phyloP scores from a whole-genome alignment of 441 rosid genomes.

The Hura crepitans region DNA sequence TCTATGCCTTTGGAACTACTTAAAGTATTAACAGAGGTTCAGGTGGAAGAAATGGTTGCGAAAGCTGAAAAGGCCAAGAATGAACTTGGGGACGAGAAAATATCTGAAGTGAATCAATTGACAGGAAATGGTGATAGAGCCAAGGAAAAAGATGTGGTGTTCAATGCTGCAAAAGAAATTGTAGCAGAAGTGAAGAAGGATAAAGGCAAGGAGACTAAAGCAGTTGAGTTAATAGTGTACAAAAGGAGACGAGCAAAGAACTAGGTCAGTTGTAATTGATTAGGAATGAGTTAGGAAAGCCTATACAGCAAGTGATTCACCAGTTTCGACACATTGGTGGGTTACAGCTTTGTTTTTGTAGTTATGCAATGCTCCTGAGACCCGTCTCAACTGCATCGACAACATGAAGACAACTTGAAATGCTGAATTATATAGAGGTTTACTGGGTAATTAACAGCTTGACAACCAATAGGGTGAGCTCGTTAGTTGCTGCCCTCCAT shows the following conservation, averaged over 20 bases:
- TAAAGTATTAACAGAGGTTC: constrained; percentile 32
- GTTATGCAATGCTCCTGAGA: constrained; percentile 10
- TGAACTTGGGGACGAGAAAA: constrained; percentile 5
- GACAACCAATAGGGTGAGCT: constrained; percentile 11
- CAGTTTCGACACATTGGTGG: constrained; percentile 10
- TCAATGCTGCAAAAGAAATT: constrained; percentile 8
- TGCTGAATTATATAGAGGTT: constrained; percentile 3
- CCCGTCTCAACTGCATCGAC: constrained; percentile 11
- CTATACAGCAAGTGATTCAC: constrained; percentile 16
- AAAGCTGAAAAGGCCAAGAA: constrained; percentile 20
- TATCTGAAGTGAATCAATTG: constrained; percentile 19
- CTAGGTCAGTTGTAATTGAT: not conserved
- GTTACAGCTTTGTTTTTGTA: constrained; percentile 9
- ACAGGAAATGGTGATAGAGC: constrained; percentile 21
- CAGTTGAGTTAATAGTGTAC: constrained; percentile 31
- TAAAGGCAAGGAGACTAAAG: constrained; percentile 21
- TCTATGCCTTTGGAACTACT: constrained; percentile 69
- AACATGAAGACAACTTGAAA: constrained; percentile 7
- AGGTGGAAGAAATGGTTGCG: constrained; percentile 25
- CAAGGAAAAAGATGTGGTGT: constrained; percentile 13
- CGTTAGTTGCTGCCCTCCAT: constrained; percentile 7
- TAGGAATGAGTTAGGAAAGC: not conserved
- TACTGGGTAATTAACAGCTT: constrained; percentile 10
- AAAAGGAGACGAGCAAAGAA: constrained; percentile 27
- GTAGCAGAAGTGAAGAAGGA: constrained; percentile 15